Conservation (phyloP, 2,329 filamentous ascomycete genomes). For the Aspergillus candidus region DNA sequence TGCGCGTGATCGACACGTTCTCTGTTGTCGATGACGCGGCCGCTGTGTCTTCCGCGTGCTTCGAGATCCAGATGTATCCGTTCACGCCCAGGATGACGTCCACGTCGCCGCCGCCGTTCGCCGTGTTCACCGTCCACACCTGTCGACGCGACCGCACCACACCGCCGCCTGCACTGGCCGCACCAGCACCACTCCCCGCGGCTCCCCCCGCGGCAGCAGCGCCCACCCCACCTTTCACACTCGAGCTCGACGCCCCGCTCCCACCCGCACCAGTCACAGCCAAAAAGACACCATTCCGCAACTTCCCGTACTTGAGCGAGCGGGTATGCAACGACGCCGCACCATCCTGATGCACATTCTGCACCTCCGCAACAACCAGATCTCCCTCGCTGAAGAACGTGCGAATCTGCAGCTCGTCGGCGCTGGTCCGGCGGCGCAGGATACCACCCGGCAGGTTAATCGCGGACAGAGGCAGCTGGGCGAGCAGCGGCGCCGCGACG, state of each 20-base stretch:
- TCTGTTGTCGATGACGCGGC: conserved; percentile 41
- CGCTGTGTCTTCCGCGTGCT: conserved; percentile 59
- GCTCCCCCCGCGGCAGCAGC: conserved; percentile 47
- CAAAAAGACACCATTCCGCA: conserved; percentile 87
- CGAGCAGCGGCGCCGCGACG: conserved; percentile 79
- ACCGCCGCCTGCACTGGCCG: conserved; percentile 63
- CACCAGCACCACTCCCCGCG: conserved; percentile 60
- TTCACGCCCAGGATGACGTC: conserved; percentile 92
- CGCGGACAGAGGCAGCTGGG: conserved; percentile 73
- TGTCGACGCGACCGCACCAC: conserved; percentile 80
- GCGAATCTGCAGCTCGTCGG: conserved; percentile 93
- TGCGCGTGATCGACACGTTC: conserved; percentile 64
- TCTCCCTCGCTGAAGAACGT: conserved; percentile 97
- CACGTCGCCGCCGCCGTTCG: conserved; percentile 52
- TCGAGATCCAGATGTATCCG: conserved; percentile 92
- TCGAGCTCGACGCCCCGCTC: conserved; percentile 45
- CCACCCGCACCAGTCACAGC: conserved; percentile 75
- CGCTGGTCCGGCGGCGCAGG: conserved; percentile 81
- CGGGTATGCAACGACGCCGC: conserved; percentile 84
- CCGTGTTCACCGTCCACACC: conserved; percentile 66
- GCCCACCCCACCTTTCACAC: conserved; percentile 26
- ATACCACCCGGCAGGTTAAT: conserved; percentile 96
- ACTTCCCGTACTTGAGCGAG: conserved; percentile 86
- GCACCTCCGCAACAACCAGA: conserved; percentile 88
- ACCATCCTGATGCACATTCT: conserved; percentile 79